A percentile compares a stretch with the other conserved stretches of the same genome.
These are phyloP conservation scores for Exophiala lecanii-corni DNA, from an alignment of 2,329 filamentous ascomycete species.

Conservation along the genomic window DNA sequence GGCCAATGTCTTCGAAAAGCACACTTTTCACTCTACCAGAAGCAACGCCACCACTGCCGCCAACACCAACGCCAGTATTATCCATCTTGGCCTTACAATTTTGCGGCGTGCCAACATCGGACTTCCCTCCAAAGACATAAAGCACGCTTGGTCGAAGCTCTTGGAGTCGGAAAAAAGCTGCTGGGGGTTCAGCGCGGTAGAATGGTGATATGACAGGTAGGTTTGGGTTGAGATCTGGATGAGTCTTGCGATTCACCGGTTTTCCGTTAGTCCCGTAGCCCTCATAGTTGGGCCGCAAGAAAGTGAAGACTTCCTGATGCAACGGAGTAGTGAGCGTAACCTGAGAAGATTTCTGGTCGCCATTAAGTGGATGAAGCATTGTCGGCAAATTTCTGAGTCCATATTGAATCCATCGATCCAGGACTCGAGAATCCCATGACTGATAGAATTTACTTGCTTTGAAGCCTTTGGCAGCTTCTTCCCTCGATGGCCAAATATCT, in stretches of 20 bases:
- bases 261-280: conserved; percentile 53
- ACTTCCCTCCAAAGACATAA: conserved; percentile 43
- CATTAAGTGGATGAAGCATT: conserved; percentile 33
- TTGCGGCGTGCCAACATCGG: conserved; percentile 37
- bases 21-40: conserved; percentile 33
- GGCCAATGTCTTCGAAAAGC: conserved; percentile 25
- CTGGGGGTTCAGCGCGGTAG: conserved; percentile 40
- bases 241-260: conserved; percentile 39
- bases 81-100: conserved; percentile 39
- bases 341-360: conserved; percentile 54
- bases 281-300: conserved; percentile 49
- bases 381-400: conserved; percentile 75
- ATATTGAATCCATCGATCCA: conserved; percentile 67
- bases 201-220: conserved; percentile 35
- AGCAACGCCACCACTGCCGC: conserved; percentile 51
- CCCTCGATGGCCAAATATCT: conserved; percentile 75
- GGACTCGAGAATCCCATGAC: conserved; percentile 73
- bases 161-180: conserved; percentile 37
- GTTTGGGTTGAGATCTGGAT: conserved; percentile 41
- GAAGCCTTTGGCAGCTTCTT: conserved; percentile 64
- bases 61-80: conserved; percentile 36
- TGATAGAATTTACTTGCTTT: conserved; percentile 69
- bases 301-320: conserved; percentile 71
- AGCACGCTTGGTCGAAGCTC: conserved; percentile 43
- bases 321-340: conserved; percentile 74